Evolutionary conservation across 257 asterid species (phyloP), one percentile per base, ranked within the genome.

Genomic region (Osmanthus fragrans): DNA sequence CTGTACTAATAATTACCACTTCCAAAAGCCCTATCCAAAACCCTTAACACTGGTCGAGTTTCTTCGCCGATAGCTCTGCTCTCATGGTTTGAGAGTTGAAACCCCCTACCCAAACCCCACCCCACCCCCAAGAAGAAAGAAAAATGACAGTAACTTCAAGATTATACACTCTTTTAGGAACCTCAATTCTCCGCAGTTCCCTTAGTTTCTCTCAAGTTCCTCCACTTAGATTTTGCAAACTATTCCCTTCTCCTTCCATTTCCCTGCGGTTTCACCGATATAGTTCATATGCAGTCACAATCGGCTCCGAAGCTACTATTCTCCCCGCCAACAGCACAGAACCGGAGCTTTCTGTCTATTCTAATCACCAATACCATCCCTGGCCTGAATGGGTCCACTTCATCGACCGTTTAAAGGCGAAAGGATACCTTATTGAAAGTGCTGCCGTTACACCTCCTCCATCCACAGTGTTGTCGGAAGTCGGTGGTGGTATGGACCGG

Each of bases 321-420:
- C 75, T 68, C 74, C 34, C 81, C 1, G 32, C 78, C 23, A 73
- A 58, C 29, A 78, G 65, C 39, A 15, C 80, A 2, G 83, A 77
- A 72, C 72, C 69, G 18, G 71, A 77, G 29, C 11, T 71, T 30
- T 69, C 86, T 42, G 70, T 70, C 47, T 9, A n/a, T 32, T n/a
- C 80, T 19, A 16, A 9, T 4, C 47, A 73, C 25, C 21, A 3
- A 30, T 5, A 3, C 47, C 99, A 96, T 80, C 98, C 97, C 0
- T 96, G 99, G 99, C 97, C 97, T 2, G 99, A 93, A 82, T 96
- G 99, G 99, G 84, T 92, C 68, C 70, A 73, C 54, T 96, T 96
- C 69, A 83, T 93, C 54, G 96, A 92, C 81, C 86, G 88, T 30
- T 83, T 93, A 80, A 90, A 90, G 81, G 67, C 85, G 75, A 96